A percentile compares a stretch with the other conserved stretches of the same genome.
phyloP scores from a whole-genome alignment of 2,329 filamentous ascomycete species.

The Penicillium capsulatum region DNA sequence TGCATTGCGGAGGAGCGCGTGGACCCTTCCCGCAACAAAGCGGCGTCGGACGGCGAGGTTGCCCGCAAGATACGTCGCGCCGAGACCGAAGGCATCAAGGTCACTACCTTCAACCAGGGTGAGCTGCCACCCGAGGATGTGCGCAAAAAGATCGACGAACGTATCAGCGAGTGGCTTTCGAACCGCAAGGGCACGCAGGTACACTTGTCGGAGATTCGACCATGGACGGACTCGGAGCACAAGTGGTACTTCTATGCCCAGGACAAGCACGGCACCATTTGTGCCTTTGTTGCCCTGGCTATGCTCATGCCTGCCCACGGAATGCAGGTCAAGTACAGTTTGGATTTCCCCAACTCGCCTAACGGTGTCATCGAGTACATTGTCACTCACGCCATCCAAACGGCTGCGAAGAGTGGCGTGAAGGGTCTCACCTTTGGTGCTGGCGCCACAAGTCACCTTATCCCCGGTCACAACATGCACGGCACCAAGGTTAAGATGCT shows the following conservation, averaged over 20 bases:
- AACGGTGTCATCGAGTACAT: conserved; percentile 82
- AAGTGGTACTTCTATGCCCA: conserved; percentile 80
- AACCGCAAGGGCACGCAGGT: conserved; percentile 80
- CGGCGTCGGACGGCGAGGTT: conserved; percentile 61
- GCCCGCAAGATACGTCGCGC: conserved; percentile 74
- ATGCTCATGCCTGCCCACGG: conserved; percentile 76
- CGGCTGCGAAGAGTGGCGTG: conserved; percentile 55
- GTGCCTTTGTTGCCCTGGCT: conserved; percentile 74
- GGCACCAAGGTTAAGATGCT: conserved; percentile 77
- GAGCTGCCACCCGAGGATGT: conserved; percentile 62
- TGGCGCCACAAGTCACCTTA: conserved; percentile 70
- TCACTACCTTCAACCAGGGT: conserved; percentile 67
- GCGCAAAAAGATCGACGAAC: conserved; percentile 63
- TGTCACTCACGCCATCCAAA: conserved; percentile 66
- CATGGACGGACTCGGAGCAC: conserved; percentile 80
- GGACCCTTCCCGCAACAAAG: conserved; percentile 65
- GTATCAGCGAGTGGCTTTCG: conserved; percentile 74
- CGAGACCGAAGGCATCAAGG: conserved; percentile 77
- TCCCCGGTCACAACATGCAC: conserved; percentile 74
- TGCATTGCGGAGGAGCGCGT: conserved; percentile 87
- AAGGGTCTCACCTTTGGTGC: conserved; percentile 79
- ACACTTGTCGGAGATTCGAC: conserved; percentile 82
- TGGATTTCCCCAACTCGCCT: conserved; percentile 85
- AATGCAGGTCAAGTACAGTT: conserved; percentile 94
- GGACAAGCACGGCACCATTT: conserved; percentile 66